These are phyloP conservation scores for Cladosporium sp. DNA, from an alignment of 2,329 filamentous ascomycete genomes.

Conservation along the genomic window DNA sequence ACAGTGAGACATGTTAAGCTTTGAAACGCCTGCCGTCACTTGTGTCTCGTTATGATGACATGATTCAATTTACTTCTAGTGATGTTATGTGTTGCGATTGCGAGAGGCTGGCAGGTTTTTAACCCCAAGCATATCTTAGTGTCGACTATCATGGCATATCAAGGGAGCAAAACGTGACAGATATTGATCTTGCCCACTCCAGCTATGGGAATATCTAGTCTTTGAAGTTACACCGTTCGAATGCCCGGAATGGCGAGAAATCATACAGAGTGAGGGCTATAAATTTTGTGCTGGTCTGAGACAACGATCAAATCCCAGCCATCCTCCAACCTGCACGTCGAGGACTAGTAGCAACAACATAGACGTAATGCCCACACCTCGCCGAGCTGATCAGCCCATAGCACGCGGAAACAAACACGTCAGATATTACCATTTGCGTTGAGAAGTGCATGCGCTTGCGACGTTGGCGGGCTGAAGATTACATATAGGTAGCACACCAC, in stretches of 20 bases:
- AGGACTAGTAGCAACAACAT: no score
- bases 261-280: no score
- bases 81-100: no score
- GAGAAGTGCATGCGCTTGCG: constrained; percentile 1
- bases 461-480: not conserved
- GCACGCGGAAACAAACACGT: not conserved
- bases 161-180: not conserved
- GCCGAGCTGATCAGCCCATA: constrained; percentile 7
- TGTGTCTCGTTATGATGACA: not conserved
- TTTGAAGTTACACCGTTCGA: no score
- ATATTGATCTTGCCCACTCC: no score
- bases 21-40: not conserved
- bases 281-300: no score
- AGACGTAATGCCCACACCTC: not conserved
- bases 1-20: constrained; percentile 10
- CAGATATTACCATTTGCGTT: constrained; percentile 4
- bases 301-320: no score
- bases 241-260: no score
- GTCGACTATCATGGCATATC: not conserved
- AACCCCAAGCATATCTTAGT: no score
- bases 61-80: not conserved
- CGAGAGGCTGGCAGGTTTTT: not conserved
- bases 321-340: no score
- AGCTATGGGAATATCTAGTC: no score
- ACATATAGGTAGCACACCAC: constrained; percentile 8